Evolutionary conservation across 257 asterid genomes (phyloP), one percentile per base, ranked within the genome.

Genomic region (Rauvolfia tetraphylla): DNA sequence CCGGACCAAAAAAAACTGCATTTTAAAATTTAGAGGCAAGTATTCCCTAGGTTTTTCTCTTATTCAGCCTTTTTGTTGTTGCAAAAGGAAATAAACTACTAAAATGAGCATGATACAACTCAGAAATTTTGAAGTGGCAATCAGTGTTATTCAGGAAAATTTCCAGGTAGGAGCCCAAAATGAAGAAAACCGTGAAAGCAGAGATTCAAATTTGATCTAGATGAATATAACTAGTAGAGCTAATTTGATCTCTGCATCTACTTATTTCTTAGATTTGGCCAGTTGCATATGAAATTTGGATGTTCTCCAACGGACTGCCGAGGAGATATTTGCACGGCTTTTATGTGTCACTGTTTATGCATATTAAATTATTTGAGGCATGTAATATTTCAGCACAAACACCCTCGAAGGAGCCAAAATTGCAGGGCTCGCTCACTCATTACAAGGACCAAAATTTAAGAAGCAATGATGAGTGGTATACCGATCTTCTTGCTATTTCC

Each of bases 401-500:
- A 18, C 15, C 46, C 68, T 8, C 15, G 10, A 33, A 11, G 11
- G 34, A 10, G 15, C 10, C 33, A 58, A 53, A 22, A 58, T 58
- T 9, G 34, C 17, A 15, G 4, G 57, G 57, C 10, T n/a, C n/a
- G 14, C 25, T 15, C 10, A 42, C n/a, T 12, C 57, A 79, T 33
- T 49, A 41, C 4, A 67, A 39, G 29, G 65, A 39, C 14, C 3
- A 79, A 27, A 59, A 65, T 44, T 36, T 20, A 65, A 66, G 56
- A 33, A 33, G n/a, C 33, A 31, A 57, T 20, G 69, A 67, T 20
- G 25, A 23, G 41, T 46, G 56, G 15, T 22, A 18, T 92, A 95
- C 99, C 96, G 97, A 95, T 87, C 87, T 95, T 88, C 95, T 88
- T 59, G 99, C 98, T 27, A 95, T 95, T 84, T 93, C 97, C 87